A percentile compares a stretch with the other conserved stretches of the same genome.
phyloP scores from a whole-genome alignment of 1,139 yeast species.

The Taphrina pruni region DNA sequence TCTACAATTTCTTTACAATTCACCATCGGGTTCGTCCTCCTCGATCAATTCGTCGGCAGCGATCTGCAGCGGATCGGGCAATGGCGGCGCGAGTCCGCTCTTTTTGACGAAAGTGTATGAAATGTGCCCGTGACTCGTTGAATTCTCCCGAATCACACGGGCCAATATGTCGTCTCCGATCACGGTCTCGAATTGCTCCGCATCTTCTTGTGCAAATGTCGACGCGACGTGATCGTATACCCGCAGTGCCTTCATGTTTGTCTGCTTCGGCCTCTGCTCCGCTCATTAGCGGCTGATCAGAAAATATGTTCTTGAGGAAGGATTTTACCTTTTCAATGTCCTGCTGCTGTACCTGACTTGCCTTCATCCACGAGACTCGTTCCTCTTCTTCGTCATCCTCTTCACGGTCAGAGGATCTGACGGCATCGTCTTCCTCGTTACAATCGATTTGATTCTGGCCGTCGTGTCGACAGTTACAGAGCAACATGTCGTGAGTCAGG shows the following conservation, averaged over 20 bases:
- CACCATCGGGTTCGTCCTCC: neutral
- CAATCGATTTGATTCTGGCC: conserved; percentile 42
- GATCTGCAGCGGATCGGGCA: neutral
- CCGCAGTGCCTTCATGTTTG: conserved; percentile 25
- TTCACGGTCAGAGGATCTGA: conserved; percentile 42
- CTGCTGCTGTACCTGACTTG: conserved; percentile 20
- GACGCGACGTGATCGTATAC: conserved; percentile 20
- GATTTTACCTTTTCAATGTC: conserved; percentile 7
- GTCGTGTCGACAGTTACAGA: conserved; percentile 62
- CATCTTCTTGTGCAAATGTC: neutral
- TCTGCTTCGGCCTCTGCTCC: conserved; percentile 24
- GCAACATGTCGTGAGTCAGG: conserved; percentile 83
- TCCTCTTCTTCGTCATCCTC: neutral
- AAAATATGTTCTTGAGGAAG: neutral
- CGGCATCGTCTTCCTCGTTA: conserved; percentile 28
- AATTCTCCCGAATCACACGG: neutral
- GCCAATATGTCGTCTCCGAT: conserved; percentile 19
- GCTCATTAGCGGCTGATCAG: neutral
- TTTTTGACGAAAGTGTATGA: conserved; percentile 26
- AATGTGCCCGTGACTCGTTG: neutral
- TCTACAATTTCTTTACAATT: neutral
- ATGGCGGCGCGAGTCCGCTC: conserved; percentile 13
- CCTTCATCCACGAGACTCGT: conserved; percentile 15
- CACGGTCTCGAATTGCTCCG: conserved; percentile 5
- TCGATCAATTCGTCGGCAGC: conserved; percentile 1